Evolutionary conservation across 441 rosid species (phyloP).

Genomic region (Aleurites moluccanus): DNA sequence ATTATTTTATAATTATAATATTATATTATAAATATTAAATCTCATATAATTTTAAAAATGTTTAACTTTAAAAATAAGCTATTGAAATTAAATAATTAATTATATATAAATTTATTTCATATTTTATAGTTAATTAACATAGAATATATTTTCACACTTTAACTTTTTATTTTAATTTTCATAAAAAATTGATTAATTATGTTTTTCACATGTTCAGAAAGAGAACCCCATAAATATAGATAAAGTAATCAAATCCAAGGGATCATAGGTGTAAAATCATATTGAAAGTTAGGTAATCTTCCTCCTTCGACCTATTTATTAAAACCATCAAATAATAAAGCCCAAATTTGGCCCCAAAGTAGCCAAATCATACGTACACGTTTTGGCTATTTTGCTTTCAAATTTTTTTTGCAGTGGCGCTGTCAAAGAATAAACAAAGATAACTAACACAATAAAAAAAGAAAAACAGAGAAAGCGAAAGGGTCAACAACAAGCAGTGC

Average conservation of each 20-base stretch:
- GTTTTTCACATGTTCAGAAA: no score
- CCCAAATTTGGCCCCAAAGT: conserved; percentile 9
- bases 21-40: no score
- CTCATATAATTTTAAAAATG: no score
- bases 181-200: no score
- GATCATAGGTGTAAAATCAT: neutral
- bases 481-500: neutral
- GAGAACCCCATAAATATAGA: no score
- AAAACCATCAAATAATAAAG: neutral
- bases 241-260: conserved; percentile 1
- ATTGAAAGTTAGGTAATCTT: conserved; percentile 6
- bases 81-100: no score
- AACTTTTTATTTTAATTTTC: no score
- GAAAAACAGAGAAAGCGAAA: neutral
- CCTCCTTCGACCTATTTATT: neutral
- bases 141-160: no score
- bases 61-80: no score
- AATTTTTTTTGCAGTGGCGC: neutral
- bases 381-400: neutral
- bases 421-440: conserved; percentile 9
- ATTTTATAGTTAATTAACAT: no score
- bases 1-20: no score
- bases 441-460: neutral
- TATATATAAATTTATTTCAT: no score
- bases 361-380: neutral